A percentile compares a stretch with the other conserved stretches of the same genome.
These are phyloP conservation scores for Anethum foeniculum DNA, from an alignment of 140 eudicot species.

Conservation along the genomic window DNA sequence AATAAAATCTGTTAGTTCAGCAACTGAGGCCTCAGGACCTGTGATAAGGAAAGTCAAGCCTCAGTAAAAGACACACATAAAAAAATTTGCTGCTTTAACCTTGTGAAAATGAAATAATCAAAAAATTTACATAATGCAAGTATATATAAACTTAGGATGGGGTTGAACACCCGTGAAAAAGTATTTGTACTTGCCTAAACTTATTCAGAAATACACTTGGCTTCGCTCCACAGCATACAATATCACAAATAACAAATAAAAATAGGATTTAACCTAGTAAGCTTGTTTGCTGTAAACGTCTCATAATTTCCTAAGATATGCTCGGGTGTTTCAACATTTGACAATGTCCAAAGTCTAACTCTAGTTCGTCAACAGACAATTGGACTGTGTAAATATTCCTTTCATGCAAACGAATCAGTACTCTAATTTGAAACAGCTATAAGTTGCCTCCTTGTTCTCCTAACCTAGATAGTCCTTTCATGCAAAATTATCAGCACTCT, in stretches of 20 bases:
- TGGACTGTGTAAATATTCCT: background rate
- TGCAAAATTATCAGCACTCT: background rate
- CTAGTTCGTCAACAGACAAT: background rate
- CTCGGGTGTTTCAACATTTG: background rate
- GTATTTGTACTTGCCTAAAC: background rate
- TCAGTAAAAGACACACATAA: background rate
- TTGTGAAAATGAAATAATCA: background rate
- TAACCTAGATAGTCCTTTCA: background rate
- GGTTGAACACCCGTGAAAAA: background rate
- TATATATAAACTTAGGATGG: background rate
- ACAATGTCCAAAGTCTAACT: background rate
- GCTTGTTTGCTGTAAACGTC: background rate
- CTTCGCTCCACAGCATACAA: too few species aligned
- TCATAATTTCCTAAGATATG: background rate
- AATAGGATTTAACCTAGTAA: too few species aligned
- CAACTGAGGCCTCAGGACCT: constrained; percentile 67
- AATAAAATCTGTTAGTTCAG: constrained; percentile 63
- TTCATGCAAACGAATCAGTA: background rate
- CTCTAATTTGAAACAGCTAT: background rate
- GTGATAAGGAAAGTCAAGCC: constrained; percentile 3
- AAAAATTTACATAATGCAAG: background rate
- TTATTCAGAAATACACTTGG: too few species aligned
- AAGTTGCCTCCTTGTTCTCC: background rate
- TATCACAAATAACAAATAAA: too few species aligned
- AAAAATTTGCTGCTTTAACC: background rate